A percentile compares a stretch with the other conserved stretches of the same genome.
These are phyloP conservation scores for Rhynchosporium graminicola DNA, from an alignment of 2,329 filamentous ascomycete species.

Conservation along the genomic window DNA sequence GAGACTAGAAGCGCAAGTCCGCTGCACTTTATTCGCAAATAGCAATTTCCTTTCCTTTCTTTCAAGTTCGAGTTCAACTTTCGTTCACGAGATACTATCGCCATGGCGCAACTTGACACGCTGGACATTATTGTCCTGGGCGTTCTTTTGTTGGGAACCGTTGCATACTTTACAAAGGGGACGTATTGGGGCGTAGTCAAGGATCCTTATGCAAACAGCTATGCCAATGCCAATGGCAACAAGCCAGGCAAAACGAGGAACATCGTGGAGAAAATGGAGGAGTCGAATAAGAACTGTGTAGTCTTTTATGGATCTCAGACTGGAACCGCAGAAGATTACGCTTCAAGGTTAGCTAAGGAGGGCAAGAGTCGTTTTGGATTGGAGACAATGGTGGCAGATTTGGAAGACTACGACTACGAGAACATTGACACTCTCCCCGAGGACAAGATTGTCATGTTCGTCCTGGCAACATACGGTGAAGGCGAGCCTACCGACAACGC, in stretches of 20 bases:
- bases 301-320: slow-evolving; percentile 99
- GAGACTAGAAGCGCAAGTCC: not conserved
- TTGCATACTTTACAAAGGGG: slow-evolving; percentile 98
- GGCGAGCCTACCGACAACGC: slow-evolving; percentile 98
- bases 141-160: slow-evolving; percentile 78
- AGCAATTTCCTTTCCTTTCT: not conserved
- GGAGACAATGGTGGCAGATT: slow-evolving; percentile 96
- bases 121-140: slow-evolving; percentile 91
- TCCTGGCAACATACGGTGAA: slow-evolving; percentile 96
- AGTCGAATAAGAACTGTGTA: slow-evolving; percentile 94
- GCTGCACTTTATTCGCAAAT: not conserved
- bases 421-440: slow-evolving; percentile 85
- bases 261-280: slow-evolving; percentile 94
- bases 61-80: not conserved
- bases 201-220: slow-evolving; percentile 81
- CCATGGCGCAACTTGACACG: slow-evolving; percentile 94
- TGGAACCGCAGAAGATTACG: slow-evolving; percentile 97
- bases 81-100: slow-evolving; percentile 29
- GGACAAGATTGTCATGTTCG: slow-evolving; percentile 92
- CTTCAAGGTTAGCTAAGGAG: slow-evolving; percentile 93
- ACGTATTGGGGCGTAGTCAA: slow-evolving; percentile 87
- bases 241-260: slow-evolving; percentile 87
- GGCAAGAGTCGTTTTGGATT: slow-evolving; percentile 94
- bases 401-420: slow-evolving; percentile 97
- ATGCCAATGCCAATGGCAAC: slow-evolving; percentile 66